Base-by-base conservation (phyloP, 345 rosid species). In the Eucalyptus marginata region DNA sequence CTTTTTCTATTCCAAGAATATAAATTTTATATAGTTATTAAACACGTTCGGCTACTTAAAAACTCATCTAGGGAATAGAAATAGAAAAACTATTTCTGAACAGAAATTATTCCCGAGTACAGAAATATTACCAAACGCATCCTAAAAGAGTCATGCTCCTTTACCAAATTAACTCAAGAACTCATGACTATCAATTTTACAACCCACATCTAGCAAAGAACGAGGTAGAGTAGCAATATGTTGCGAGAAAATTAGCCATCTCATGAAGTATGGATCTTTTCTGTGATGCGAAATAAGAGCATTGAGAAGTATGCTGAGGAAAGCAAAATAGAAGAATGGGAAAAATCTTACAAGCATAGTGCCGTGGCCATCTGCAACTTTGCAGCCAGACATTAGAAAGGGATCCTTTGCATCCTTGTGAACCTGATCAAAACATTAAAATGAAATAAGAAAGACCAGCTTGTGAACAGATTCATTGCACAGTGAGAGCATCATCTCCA, bases 321-420 rank as follows among this genome's bases (percentile, higher is more conserved):
- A 84, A 68, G 54, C 29, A 29, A 43, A 84, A 36, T 16, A 1
- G 27, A 52, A 43, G 84, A 13, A 88, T 10, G 64, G 86, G 88
- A 79, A 33, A 44, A 43, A 86, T 86, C 89, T 90, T 95, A 97
- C 99, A 96, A 98, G 94, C 99, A 98, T 95, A 66, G 93, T 92
- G 87, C 99, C 99, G 87, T 92, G 90, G 71, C 99, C 99, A 94
- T 98, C 99, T 5, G 99, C 99, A 59, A 95, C 97, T 93, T 96
- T 98, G 90, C 99, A 97, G 54, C 99, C 99, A 87, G 99, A 96
- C 99, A 97, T 97, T 44, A 98, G 89, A 93, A 98, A 98, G 68
- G 99, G 99, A 64, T 92, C 89, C 92, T 92, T 92, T 8, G 96
- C 87, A 93, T 96, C 91, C 94, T 98, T 98, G 92, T 92, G 96